Evolutionary conservation across 106 monocot species (phyloP).

Genomic region (Amphibolis antarctica): DNA sequence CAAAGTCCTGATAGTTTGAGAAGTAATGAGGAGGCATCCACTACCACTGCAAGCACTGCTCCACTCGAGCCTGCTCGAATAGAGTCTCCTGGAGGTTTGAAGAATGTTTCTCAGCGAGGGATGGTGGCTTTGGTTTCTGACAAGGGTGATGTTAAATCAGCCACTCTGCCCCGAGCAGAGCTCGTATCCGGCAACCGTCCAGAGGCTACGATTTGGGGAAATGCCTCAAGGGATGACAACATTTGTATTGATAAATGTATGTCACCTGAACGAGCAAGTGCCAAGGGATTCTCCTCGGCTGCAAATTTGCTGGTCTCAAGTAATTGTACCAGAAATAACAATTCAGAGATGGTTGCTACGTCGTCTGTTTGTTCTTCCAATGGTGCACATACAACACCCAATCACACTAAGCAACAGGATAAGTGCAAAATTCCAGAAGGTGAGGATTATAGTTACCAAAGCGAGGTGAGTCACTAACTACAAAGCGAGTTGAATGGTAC

Average conservation of each 20-base stretch:
- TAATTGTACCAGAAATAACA: slow-evolving; percentile 33
- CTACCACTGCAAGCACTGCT: slow-evolving; percentile 20
- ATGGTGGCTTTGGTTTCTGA: slow-evolving; percentile 1
- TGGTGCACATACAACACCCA: slow-evolving; percentile 15
- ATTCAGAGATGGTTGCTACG: slow-evolving; percentile 26
- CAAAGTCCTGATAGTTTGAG: slow-evolving; percentile 34
- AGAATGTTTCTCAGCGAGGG: slow-evolving; percentile 3
- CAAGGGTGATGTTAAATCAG: slow-evolving; percentile 4
- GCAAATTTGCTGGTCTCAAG: slow-evolving; percentile 1
- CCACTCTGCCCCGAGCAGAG: neutral
- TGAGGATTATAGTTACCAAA: slow-evolving; percentile 46
- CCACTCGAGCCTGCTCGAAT: slow-evolving; percentile 28
- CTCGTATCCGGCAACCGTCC: slow-evolving; percentile 1
- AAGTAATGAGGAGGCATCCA: slow-evolving; percentile 35
- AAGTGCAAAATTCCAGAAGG: slow-evolving; percentile 47
- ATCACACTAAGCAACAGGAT: slow-evolving; percentile 14
- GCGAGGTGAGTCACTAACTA: slow-evolving; percentile 47
- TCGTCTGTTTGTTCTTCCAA: slow-evolving; percentile 65
- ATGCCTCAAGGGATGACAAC: neutral
- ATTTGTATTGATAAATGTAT: neutral
- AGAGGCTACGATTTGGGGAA: slow-evolving; percentile 9
- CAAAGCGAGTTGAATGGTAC: neutral
- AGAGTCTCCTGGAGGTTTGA: slow-evolving; percentile 18
- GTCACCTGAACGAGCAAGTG: neutral
- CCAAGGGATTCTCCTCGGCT: slow-evolving; percentile 8